Evolutionary conservation across 2,329 filamentous ascomycete genomes (phyloP), one percentile per base, ranked within the genome.

Genomic region (Fusarium metavorans): DNA sequence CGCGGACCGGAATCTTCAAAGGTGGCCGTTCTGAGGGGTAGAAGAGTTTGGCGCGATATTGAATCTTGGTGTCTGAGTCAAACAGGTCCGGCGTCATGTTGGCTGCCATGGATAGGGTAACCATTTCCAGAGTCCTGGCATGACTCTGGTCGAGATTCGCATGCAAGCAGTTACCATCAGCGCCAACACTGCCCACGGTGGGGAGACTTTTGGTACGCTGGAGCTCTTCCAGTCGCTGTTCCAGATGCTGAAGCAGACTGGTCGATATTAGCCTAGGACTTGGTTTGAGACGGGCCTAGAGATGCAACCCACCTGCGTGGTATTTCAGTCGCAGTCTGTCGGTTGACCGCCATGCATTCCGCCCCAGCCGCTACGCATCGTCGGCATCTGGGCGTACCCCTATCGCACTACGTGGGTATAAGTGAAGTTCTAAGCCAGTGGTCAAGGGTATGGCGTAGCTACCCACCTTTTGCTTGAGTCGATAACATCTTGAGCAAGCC

Each of bases 401-500:
- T 54, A 54, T 54, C 50, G 27, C 50, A 54, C 50, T 54, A 32
- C 18, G 50, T 10, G 43, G 4, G 43, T 25, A 48, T 25, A 23
- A 48, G 23, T 25, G 14, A 25, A 14, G 16, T 16, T 48, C 16
- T 14, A 16, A 48, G 14, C 20, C 20, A 25, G 6, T 16, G 43
- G 20, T 25, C 14, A 25, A 48, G 20, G 43, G 20, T 48, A 48
- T 7, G 43, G 25, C 4, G 7, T 25, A 14, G 14, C 4, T 6
- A 48, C 23, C 43, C 6, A 54, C 50, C 50, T 54, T 54, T 2
- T 54, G 50, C 30, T 54, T 54, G 10, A 54, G 50, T 6, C 30
- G 27, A 11, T 32, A 34, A 41, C 71, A 75, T 25, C 73, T 62
- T 9, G 73, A 59, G 50, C 73, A 75, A 18, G 73, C 73, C 2